A percentile compares a stretch with the other conserved stretches of the same genome.
Conservation (phyloP, 2,329 filamentous ascomycete species). For the Hypoxylon rubiginosum region DNA sequence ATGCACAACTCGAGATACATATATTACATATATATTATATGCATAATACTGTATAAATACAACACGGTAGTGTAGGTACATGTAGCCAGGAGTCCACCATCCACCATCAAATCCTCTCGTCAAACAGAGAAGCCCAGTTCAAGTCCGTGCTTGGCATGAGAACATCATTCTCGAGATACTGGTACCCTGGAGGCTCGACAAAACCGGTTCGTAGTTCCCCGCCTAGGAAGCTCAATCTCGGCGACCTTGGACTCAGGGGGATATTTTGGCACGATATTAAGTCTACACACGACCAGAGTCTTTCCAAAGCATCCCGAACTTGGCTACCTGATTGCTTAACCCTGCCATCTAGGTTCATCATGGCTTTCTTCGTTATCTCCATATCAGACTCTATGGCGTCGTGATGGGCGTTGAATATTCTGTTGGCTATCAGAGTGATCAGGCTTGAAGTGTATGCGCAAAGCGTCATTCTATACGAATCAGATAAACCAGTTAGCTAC, state of each 20-base stretch:
- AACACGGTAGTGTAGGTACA: neutral
- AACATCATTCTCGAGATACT: neutral
- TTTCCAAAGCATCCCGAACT: neutral
- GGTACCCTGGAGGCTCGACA: neutral
- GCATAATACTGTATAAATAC: too few species aligned
- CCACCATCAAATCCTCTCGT: neutral
- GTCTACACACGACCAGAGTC: neutral
- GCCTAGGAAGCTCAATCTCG: neutral
- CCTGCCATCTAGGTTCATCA: neutral
- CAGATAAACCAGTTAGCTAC: constrained; percentile 4
- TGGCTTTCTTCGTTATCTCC: neutral
- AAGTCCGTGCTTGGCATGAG: neutral
- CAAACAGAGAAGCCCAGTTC: neutral
- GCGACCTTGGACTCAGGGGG: neutral
- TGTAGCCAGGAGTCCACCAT: neutral
- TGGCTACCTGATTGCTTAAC: neutral
- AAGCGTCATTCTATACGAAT: constrained; percentile 13
- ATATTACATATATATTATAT: neutral
- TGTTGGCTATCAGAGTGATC: constrained; percentile 32
- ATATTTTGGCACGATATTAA: neutral
- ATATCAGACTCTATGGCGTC: neutral
- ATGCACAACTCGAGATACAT: neutral
- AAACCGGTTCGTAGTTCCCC: neutral
- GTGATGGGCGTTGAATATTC: constrained; percentile 20
- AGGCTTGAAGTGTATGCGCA: constrained; percentile 36